Base-by-base conservation (phyloP, 345 rosid species). In the Melaleuca alternifolia region DNA sequence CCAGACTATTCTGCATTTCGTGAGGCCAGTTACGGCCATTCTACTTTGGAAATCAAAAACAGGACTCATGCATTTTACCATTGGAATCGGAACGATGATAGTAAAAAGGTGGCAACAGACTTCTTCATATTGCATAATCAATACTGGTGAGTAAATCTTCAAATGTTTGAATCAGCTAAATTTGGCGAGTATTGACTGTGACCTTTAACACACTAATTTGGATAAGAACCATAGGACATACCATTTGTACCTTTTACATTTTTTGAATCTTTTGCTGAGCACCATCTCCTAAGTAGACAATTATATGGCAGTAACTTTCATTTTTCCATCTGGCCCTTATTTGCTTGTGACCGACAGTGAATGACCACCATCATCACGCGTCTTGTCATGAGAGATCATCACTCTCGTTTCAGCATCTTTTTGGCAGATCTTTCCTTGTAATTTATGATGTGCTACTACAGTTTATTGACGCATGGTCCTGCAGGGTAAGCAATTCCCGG, bases 11-110 rank as follows among this genome's bases (percentile, higher is more conserved):
- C 99, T 71, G 99, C 99, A 77, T 97, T 95, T 86, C 88, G 99
- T 62, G 99, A 97, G 94, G 95, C 98, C 86, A 96, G 98, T 88
- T 95, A 94, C 61, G 99, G 98, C 21, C 98, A 97, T 88, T 93
- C 98, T 23, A 96, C 95, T 5, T 87, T 96, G 85, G 98, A 97
- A 84, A 94, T 97, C 79, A 92, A 85, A 88, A 97, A 97, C 89
- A 92, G 95, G 92, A 94, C 98, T 28, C 97, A 94, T 84, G 99
- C 99, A 61, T 44, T 93, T 85, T 96, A 95, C 91, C 95, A 93
- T 52, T 96, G 98, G 99, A 93, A 96, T 88, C 93, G 98, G 37
- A 96, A 97, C 30, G 95, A 96, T 76, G 94, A 94, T 30, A 96
- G 97, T 79, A 92, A 94, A 87, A 93, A 95, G 84, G 93, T 94